These are phyloP conservation scores for Coriaria nepalensis DNA, from an alignment of 306 rosid species.

Conservation along the genomic window DNA sequence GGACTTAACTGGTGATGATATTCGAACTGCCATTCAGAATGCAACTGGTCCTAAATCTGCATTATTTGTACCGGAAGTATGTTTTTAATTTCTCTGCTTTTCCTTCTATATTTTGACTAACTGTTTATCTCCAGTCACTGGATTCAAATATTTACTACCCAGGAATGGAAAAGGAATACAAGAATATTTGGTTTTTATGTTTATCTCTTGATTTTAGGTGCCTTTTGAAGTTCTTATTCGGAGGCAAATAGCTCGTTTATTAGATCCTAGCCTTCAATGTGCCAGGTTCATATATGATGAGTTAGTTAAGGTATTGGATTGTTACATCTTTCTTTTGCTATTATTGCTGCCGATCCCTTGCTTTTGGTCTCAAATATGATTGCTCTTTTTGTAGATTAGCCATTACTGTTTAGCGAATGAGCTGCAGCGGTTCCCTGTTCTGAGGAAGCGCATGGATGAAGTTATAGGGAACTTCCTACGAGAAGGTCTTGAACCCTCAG, in stretches of 20 bases:
- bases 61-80: slow-evolving; percentile 33
- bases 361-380: background rate
- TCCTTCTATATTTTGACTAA: slow-evolving; percentile 1
- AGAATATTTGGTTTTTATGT: background rate
- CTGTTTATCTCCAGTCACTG: background rate
- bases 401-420: slow-evolving; percentile 19
- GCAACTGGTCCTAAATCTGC: slow-evolving; percentile 30
- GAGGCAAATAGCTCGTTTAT: slow-evolving; percentile 28
- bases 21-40: slow-evolving; percentile 32
- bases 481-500: slow-evolving; percentile 25
- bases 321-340: background rate
- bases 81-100: slow-evolving; percentile 5
- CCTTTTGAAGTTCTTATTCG: slow-evolving; percentile 32
- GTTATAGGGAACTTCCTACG: slow-evolving; percentile 22
- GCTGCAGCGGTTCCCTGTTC: slow-evolving; percentile 26
- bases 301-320: slow-evolving; percentile 23
- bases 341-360: background rate
- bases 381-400: slow-evolving; percentile 24
- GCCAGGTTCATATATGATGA: slow-evolving; percentile 28
- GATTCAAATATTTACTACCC: background rate
- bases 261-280: slow-evolving; percentile 40
- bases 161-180: too few species aligned
- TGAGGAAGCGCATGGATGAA: slow-evolving; percentile 31
- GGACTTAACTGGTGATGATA: slow-evolving; percentile 26
- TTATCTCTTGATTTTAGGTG: slow-evolving; percentile 16